Evolutionary conservation across 306 rosid species (phyloP).

Genomic region (Trifolium subterraneum): DNA sequence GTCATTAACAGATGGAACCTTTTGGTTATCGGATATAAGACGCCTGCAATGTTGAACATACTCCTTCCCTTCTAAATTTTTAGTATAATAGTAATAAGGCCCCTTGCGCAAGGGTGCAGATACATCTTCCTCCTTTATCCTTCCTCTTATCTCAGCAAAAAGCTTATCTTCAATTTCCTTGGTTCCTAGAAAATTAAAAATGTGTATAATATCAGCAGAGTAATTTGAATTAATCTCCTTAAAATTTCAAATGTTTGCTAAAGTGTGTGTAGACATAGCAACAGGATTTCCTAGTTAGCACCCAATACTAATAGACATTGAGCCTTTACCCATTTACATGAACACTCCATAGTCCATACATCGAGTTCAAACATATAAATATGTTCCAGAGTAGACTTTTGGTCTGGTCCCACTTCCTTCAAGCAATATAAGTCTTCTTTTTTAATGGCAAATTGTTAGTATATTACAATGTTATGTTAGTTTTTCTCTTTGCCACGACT

Average conservation of each 20-base stretch:
- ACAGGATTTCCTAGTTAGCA: not conserved
- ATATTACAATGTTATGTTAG: too few species aligned
- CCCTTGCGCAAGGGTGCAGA: constrained; percentile 76
- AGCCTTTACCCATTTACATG: not conserved
- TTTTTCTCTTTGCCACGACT: too few species aligned
- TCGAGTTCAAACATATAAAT: not conserved
- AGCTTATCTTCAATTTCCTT: constrained; percentile 69
- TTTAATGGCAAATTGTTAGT: too few species aligned
- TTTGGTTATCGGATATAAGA: constrained; percentile 51
- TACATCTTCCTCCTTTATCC: constrained; percentile 85
- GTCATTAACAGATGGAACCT: constrained; percentile 63
- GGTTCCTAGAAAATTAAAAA: constrained; percentile 56
- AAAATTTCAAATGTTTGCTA: not conserved
- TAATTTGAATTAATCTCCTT: not conserved
- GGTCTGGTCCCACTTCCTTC: too few species aligned
- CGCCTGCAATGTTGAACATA: constrained; percentile 84
- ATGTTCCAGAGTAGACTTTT: too few species aligned
- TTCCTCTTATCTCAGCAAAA: constrained; percentile 73
- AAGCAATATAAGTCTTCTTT: too few species aligned
- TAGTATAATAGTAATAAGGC: constrained; percentile 68
- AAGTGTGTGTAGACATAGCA: not conserved
- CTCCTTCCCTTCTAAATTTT: constrained; percentile 74
- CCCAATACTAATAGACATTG: not conserved
- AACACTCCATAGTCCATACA: not conserved
- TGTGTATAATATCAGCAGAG: not conserved